phyloP scores from a whole-genome alignment of 169 alveolate genomes.

The Plasmodium cynomolgi region DNA sequence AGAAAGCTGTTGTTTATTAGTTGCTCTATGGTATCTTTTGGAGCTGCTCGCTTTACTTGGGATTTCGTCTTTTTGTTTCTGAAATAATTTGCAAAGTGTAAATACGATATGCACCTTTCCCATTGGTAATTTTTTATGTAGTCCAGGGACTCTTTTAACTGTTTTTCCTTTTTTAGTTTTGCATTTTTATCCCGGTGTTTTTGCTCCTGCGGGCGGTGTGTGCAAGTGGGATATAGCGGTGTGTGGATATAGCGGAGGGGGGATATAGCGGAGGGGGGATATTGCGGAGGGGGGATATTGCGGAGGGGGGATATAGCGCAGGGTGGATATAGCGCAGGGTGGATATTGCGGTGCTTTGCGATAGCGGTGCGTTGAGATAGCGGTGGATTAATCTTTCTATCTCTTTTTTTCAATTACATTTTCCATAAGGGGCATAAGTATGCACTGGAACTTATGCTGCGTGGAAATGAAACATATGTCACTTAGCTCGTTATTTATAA shows the following conservation, averaged over 20 bases:
- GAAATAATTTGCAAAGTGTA: constrained; percentile 15
- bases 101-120: constrained; percentile 60
- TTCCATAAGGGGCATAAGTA: constrained; percentile 52
- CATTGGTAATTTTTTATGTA: constrained; percentile 53
- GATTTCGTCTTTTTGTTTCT: constrained; percentile 7
- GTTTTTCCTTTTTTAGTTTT: constrained; percentile 41
- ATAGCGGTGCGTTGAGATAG: background rate
- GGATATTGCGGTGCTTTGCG: too few species aligned
- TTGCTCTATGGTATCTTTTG: constrained; percentile 3
- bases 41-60: constrained; percentile 1
- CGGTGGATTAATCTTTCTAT: background rate
- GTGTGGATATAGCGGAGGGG: background rate
- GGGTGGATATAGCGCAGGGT: too few species aligned
- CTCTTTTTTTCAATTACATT: constrained; percentile 33
- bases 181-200: constrained; percentile 62
- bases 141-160: constrained; percentile 32
- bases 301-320: background rate
- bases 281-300: too few species aligned
- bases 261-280: background rate
- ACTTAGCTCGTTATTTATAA: constrained; percentile 77
- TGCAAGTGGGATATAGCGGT: background rate
- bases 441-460: constrained; percentile 60
- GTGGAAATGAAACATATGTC: constrained; percentile 69
- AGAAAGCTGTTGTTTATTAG: constrained; percentile 9
- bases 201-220: constrained; percentile 34